These are phyloP conservation scores for Fusarium sp. DNA, from an alignment of 2,329 filamentous ascomycete species.

Conservation along the genomic window DNA sequence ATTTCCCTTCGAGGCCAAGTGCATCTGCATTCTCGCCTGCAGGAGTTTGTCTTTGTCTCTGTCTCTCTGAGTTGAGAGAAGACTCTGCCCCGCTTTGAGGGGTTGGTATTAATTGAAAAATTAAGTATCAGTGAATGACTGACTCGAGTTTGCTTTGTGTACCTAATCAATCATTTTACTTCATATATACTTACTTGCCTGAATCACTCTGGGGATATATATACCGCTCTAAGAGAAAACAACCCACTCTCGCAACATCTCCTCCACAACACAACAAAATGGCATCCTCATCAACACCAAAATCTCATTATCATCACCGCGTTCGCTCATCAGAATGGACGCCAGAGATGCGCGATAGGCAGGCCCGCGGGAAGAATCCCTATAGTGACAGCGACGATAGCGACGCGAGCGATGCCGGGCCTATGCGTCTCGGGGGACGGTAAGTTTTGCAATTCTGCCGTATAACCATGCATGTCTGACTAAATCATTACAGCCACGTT, in stretches of 20 bases:
- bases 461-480: background rate
- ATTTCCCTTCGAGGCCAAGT: conserved; percentile 29
- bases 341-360: conserved; percentile 65
- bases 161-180: background rate
- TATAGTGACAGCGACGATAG: conserved; percentile 50
- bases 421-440: conserved; percentile 27
- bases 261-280: conserved; percentile 5
- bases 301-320: conserved; percentile 50
- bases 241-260: too few species aligned
- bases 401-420: conserved; percentile 40
- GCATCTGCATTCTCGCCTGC: conserved; percentile 26
- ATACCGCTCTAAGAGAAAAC: too few species aligned
- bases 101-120: conserved; percentile 14
- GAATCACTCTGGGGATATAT: too few species aligned
- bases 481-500: conserved; percentile 4
- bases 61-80: conserved; percentile 1
- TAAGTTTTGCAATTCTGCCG: conserved; percentile 5
- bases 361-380: conserved; percentile 68
- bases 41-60: conserved; percentile 11
- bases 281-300: conserved; percentile 29
- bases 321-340: conserved; percentile 54
- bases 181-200: background rate
- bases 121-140: background rate
- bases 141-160: conserved; percentile 7
- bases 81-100: conserved; percentile 19